phyloP scores from a whole-genome alignment of 108 stramenopile genomes.

The Nitzschia sp. region DNA sequence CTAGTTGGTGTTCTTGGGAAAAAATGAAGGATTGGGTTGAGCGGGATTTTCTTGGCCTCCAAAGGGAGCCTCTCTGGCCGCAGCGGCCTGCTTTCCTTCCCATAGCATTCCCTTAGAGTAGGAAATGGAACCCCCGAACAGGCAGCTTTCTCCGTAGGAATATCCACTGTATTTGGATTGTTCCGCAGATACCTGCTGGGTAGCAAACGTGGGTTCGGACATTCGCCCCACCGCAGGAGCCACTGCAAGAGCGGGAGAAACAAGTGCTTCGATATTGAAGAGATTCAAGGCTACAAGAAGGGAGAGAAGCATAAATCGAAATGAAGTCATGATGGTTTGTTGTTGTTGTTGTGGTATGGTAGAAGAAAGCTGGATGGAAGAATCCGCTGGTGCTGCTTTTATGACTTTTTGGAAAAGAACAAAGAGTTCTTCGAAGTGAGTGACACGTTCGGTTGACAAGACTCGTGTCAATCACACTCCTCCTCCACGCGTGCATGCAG shows the following conservation, averaged over 20 bases:
- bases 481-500: too few species aligned
- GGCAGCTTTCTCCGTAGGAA: constrained; percentile 8
- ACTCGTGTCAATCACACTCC: too few species aligned
- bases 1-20: too few species aligned
- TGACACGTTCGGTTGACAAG: not conserved
- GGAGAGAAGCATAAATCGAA: not conserved
- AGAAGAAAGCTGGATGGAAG: too few species aligned
- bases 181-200: not conserved
- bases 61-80: not conserved
- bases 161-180: constrained; percentile 8
- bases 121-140: constrained; percentile 7
- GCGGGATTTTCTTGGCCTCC: too few species aligned
- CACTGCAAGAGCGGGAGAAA: not conserved
- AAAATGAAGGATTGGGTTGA: too few species aligned
- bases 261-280: not conserved
- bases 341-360: not conserved
- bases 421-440: not conserved
- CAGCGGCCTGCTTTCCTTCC: constrained; percentile 3
- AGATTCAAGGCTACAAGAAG: not conserved
- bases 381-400: too few species aligned
- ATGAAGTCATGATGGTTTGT: not conserved
- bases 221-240: too few species aligned
- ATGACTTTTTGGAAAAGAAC: too few species aligned
- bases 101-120: constrained; percentile 2
- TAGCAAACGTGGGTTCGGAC: not conserved